These are phyloP conservation scores for Fusarium foetens DNA, from an alignment of 2,329 filamentous ascomycete genomes.

Conservation along the genomic window DNA sequence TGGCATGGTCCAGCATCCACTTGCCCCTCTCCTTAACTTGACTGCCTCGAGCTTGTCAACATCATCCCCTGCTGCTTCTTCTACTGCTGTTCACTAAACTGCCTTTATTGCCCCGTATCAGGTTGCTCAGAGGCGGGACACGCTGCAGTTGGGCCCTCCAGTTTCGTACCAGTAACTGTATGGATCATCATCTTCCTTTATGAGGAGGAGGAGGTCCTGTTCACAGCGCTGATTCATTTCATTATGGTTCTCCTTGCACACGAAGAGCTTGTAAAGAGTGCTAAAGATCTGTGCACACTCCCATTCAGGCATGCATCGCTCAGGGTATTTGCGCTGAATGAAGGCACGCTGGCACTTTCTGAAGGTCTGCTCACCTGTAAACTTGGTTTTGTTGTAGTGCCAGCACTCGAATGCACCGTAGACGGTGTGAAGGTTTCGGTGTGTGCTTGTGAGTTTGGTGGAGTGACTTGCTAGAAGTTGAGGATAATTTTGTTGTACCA, in stretches of 20 bases:
- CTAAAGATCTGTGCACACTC: neutral
- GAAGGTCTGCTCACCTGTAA: neutral
- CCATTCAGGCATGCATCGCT: neutral
- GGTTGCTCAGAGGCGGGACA: no score
- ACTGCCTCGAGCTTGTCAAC: no score
- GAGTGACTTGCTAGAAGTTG: neutral
- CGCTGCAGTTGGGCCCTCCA: no score
- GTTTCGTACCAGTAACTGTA: no score
- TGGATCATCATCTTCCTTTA: no score
- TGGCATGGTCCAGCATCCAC: neutral
- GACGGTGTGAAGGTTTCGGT: neutral
- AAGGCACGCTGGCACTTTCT: neutral
- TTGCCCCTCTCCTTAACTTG: neutral
- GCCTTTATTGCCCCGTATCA: no score
- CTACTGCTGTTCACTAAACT: no score
- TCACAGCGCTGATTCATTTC: neutral
- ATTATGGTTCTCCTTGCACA: neutral
- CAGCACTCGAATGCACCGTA: neutral
- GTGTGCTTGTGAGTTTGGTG: neutral
- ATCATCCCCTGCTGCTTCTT: no score
- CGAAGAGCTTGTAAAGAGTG: neutral
- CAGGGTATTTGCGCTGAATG: neutral
- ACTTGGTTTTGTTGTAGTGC: neutral
- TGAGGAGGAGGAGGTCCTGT: neutral
- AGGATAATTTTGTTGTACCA: neutral